Base-by-base conservation (phyloP, 495 filamentous ascomycete species). In the Aspergillus nanangensis region DNA sequence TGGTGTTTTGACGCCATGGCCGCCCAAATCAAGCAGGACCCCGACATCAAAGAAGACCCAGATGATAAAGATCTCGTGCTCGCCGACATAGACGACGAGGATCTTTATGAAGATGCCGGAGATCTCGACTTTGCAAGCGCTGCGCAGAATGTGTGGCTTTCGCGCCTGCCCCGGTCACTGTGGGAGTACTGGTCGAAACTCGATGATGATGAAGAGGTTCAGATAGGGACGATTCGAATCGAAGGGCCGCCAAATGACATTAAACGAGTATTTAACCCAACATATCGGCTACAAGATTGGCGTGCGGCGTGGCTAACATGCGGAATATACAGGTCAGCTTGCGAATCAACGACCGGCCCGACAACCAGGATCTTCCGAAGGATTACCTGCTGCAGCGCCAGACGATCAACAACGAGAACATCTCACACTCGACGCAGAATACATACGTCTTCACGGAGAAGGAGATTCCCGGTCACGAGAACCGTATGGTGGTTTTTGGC, bases 381-480 rank as follows among this genome's bases (percentile, higher is more conserved):
- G 88, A 94, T 59, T 97, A 95, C 66, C 74, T 82, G 37, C 69
- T 97, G 41, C 78, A 88, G 11, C 47, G 82, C 73, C 45, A 84
- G 79, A 67, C 62, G 9, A 42, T 65, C 10, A 60, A 58, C n/a
- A 41, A 55, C 52, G 70, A 55, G 59, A 79, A 51, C 65, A 82
- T 38, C 67, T 58, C 63, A 15, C 63, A 72, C 39, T 58, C 62
- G 39, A 68, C 69, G 1, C 59, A 78, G 58, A 98, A 96, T 58
- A 92, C 87, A 7, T 95, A 81, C 58, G 66, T 96, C 32, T 97
- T 97, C 57, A 86, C 84, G 13, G 91, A 97, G 65, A 90, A 93
- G 61, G 87, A 97, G 59, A 75, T 94, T 18, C 85, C 90, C 2
- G 88, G 87, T 21, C 90, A 82, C 57, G 81, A 82, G 47, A 78